Base-by-base conservation (phyloP, 2,329 filamentous ascomycete species). In the Pseudogymnoascus sp. region DNA sequence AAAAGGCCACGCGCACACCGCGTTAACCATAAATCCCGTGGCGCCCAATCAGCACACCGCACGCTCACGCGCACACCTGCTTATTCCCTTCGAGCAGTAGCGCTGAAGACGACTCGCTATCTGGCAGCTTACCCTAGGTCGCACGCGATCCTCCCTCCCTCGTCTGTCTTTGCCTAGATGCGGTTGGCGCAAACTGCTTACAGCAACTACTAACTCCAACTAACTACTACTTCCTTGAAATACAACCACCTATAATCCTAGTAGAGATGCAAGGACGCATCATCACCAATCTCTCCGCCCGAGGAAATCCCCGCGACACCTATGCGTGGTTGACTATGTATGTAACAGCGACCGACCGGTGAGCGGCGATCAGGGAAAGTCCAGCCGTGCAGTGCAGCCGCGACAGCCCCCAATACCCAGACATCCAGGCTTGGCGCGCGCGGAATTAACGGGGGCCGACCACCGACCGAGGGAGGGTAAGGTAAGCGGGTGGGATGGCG, bases 11-110 rank as follows among this genome's bases (percentile, higher is more conserved):
- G 42, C 42, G 42, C 42, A 49, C 42, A 49, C 12, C 42, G 42
- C 42, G 42, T 49, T 49, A 49, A 49, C 42, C 42, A 49, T 49
- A 49, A 49, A 49, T 49, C 42, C 42, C 42, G 42, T 49, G 42
- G 42, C 42, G 42, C 42, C 42, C 42, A 49, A 49, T 49, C 42
- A 49, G 12, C 42, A 49, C 6, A 6, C 6, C 12, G 16, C 14
- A 6, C 11, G n/a, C 5, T 14, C 41, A 25, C 5, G 5, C 41
- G 19, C 39, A n/a, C 22, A 45, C 16, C 22, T 25, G 22, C 19
- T 23, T 25, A 25, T 4, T 14, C 4, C 9, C 1, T n/a, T 7
- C n/a, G 12, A 14, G 41, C 22, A 45, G 42, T 49, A 49, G 23
- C 41, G 42, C 42, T 49, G 42, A 49, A 49, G 42, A 49, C 6